A percentile compares a stretch with the other conserved stretches of the same genome.
Evolutionary conservation across 345 rosid species (phyloP).

Genomic region (Anastatica hierochuntica): DNA sequence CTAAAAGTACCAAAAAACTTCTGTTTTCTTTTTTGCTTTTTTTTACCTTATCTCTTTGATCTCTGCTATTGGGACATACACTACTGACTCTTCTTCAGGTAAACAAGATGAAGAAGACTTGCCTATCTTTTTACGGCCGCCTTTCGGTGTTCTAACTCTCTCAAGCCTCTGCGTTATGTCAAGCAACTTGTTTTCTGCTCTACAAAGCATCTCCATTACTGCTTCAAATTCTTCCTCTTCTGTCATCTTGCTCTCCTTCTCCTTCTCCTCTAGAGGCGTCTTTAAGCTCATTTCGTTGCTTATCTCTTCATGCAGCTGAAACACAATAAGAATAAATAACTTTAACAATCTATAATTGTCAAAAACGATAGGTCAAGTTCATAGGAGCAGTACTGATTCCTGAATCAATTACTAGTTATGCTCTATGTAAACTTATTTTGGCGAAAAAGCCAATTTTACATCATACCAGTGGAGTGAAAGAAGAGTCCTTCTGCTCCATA

Average conservation of each 20-base stretch:
- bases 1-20: slow-evolving; percentile 16
- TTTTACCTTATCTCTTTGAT: slow-evolving; percentile 38
- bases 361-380: too few relatives aligned
- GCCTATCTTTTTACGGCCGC: slow-evolving; percentile 30
- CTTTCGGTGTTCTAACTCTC: slow-evolving; percentile 25
- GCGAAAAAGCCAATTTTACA: too few relatives aligned
- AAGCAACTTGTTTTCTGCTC: slow-evolving; percentile 43
- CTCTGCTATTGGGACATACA: slow-evolving; percentile 67
- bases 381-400: too few relatives aligned
- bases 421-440: too few relatives aligned
- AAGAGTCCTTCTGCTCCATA: slow-evolving; percentile 1
- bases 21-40: too few relatives aligned
- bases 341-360: too few relatives aligned
- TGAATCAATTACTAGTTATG: too few relatives aligned
- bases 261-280: background rate
- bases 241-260: slow-evolving; percentile 23
- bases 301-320: slow-evolving; percentile 12
- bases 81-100: slow-evolving; percentile 31
- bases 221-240: slow-evolving; percentile 18
- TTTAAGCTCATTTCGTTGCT: background rate
- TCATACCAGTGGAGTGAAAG: slow-evolving; percentile 8
- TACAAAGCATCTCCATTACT: slow-evolving; percentile 53
- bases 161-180: slow-evolving; percentile 36
- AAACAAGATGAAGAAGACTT: slow-evolving; percentile 28
- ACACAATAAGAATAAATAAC: too few relatives aligned